Evolutionary conservation across 2,329 filamentous ascomycete genomes (phyloP), one percentile per base, ranked within the genome.

Genomic region (Torrubiellomyces zombiae): DNA sequence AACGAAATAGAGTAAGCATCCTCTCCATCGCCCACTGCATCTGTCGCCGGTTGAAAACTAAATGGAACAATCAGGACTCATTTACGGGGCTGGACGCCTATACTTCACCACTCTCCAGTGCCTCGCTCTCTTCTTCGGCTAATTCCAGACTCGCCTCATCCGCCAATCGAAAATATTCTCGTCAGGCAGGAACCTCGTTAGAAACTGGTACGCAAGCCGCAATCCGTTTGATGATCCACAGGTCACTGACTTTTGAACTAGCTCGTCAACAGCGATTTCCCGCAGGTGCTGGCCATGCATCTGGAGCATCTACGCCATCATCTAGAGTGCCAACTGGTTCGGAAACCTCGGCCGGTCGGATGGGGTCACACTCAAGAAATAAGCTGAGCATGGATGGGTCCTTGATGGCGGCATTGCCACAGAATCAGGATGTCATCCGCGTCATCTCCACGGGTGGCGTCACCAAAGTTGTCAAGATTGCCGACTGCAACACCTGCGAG

Each of bases 401-500:
- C 38, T 73, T 86, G 34, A 89, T 86, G 66, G 80, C 81, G 36
- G 76, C 77, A 31, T 58, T 94, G 42, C 85, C 85, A 29, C 67
- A 75, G 35, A 80, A 83, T 50, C 82, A 91, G 48, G 78, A 85
- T 31, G 71, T 93, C 32, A 92, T 95, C 35, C 71, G 85, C 34
- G 82, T 94, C 37, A 93, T 95, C 43, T 93, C 80, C 37, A 89
- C 83, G 24, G 81, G 75, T 33, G 89, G 85, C 25, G 74, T 83
- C 32, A 92, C 83, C 23, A 93, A 92, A 44, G 85, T 94, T 14
- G 74, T 98, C 43, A 89, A 89, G 49, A 83, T 95, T 37, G 77
- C 82, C 35, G 79, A 80, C 35, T 94, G 85, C 61, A 83, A 75
- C 43, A 89, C 78, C 5, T 79, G 82, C 32, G 89, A 94, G 42